Conservation (phyloP, 164 flowering plant species). For the Kalanchoe fedtschenkoi region DNA sequence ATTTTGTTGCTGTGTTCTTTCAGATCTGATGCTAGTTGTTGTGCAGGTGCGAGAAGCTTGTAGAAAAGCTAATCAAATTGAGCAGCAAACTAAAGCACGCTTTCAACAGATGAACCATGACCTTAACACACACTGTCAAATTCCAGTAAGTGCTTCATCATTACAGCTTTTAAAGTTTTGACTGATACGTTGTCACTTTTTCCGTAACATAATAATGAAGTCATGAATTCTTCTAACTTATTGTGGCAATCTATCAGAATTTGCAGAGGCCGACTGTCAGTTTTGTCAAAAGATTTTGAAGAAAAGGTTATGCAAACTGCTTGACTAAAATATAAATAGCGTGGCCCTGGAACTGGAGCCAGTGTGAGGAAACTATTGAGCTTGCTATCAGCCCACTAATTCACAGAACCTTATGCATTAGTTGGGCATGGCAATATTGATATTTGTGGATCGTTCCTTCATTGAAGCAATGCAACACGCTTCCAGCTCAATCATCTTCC, state of each 20-base stretch:
- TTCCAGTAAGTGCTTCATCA: conserved; percentile 21
- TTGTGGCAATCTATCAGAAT: conserved; percentile 14
- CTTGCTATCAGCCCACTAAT: too few relatives aligned
- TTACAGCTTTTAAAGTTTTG: not conserved
- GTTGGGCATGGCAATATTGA: too few relatives aligned
- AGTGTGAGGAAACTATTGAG: too few relatives aligned
- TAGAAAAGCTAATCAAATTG: conserved; percentile 31
- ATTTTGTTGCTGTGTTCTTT: not conserved
- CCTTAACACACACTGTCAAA: conserved; percentile 25
- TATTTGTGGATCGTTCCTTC: too few relatives aligned
- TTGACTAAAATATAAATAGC: too few relatives aligned
- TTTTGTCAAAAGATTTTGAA: conserved; percentile 22
- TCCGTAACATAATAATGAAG: not conserved
- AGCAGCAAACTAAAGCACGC: conserved; percentile 27
- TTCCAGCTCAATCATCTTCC: too few relatives aligned
- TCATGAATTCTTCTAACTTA: not conserved
- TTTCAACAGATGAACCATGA: conserved; percentile 33
- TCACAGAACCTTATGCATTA: too few relatives aligned
- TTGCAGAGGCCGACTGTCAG: conserved; percentile 31
- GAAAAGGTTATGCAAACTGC: conserved; percentile 10
- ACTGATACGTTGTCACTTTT: not conserved
- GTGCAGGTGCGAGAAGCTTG: conserved; percentile 38
- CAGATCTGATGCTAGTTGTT: not conserved
- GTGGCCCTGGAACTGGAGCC: too few relatives aligned
- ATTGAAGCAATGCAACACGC: too few relatives aligned